A percentile compares a stretch with the other conserved stretches of the same genome.
phyloP scores from a whole-genome alignment of 345 rosid species.

The Punica granatum region DNA sequence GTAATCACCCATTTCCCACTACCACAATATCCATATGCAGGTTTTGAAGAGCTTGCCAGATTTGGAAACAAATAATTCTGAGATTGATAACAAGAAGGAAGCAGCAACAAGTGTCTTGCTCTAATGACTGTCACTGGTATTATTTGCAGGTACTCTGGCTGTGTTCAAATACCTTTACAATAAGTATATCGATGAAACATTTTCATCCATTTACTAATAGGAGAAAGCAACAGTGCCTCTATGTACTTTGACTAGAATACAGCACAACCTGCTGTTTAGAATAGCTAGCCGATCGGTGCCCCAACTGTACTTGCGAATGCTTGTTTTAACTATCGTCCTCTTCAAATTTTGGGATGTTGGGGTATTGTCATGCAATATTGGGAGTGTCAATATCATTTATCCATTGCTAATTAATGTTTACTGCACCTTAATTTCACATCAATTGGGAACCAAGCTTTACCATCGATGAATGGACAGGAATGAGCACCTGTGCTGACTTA shows the following conservation, averaged over 20 bases:
- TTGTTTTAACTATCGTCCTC: neutral
- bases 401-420: neutral
- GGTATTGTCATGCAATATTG: neutral
- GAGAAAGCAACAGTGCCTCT: neutral
- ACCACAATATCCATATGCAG: neutral
- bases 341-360: neutral
- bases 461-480: too few relatives aligned
- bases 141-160: neutral
- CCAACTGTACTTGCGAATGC: neutral
- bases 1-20: too few relatives aligned
- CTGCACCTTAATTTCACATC: neutral
- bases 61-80: neutral
- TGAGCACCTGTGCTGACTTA: neutral
- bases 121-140: neutral
- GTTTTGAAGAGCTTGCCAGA: constrained; percentile 11
- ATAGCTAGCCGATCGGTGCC: neutral
- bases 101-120: neutral
- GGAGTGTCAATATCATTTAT: neutral
- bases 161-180: neutral
- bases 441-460: neutral
- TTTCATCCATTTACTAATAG: neutral
- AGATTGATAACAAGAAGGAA: neutral
- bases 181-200: neutral
- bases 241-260: neutral
- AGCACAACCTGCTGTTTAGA: neutral